Evolutionary conservation across 345 rosid species (phyloP), one percentile per base, ranked within the genome.

Genomic region (Sapria himalayana): DNA sequence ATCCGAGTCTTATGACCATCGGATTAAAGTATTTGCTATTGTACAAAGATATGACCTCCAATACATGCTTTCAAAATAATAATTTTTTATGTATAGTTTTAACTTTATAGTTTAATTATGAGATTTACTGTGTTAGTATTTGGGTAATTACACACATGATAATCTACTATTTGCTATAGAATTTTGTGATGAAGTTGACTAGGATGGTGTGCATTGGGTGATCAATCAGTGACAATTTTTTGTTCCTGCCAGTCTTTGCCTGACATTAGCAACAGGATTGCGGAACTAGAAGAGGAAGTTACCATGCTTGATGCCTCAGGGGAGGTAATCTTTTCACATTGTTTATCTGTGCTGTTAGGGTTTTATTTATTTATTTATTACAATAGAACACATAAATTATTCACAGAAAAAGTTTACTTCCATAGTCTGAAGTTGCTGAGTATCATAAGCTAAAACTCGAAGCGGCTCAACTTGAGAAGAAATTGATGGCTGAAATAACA

Each of bases 261-360:
- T 36, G 84, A 73, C 52, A 73, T 82, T n/a, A 91, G 81, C 45
- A 63, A 67, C 15, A 79, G 74, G 59, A 76, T 89, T 49, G 55
- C 73, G 8, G 69, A 79, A 55, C 72, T 89, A 56, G 98, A 89
- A 59, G 72, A 82, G 54, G 98, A 89, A 73, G 98, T 81, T 65
- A 78, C 81, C 25, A 54, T 45, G 46, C 86, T 82, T 41, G 72
- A 79, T 55, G 84, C 93, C 54, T 74, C 92, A 18, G 98, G 95
- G 63, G 81, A 86, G 85, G 97, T 81, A 54, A 42, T 46, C 17
- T 22, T 33, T 44, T 39, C 52, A 41, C 39, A 45, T 19, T 51
- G 22, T 40, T 40, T 19, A 35, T 41, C 52, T 18, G 38, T 19
- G 15, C 25, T 46, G 11, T 18, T 1, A 2, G 12, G 11, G 11